Evolutionary conservation across 2,329 filamentous ascomycete species (phyloP), one percentile per base, ranked within the genome.

Genomic region (Exophiala bonariae): DNA sequence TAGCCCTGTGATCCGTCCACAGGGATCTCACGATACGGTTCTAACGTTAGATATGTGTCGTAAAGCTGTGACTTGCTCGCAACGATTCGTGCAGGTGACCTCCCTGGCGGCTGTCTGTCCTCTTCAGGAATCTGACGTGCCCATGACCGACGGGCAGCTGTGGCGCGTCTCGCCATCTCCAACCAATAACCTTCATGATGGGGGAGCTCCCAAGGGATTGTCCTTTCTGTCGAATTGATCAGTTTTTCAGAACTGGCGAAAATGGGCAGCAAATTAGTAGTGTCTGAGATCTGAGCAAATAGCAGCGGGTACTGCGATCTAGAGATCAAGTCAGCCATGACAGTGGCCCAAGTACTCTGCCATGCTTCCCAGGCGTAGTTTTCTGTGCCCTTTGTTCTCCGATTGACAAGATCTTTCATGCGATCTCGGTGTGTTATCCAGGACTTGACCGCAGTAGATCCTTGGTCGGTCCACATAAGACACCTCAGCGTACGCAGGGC

Each of bases 361-460:
- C 92, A 99, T 2, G 92, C 91, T 61, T 89, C 81, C 88, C 91
- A 97, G 4, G 89, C 89, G 65, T 97, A 97, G 56, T 89, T 95
- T 23, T 83, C 81, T 2, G 88, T 90, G 1, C 92, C 92, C 59
- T 88, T 88, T 3, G 90, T 91, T 57, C 86, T 83, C 14, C 87
- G 80, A 61, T 96, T 89, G 13, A 96, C 75, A 42, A 96, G 80
- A 59, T 89, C 86, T 45, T 77, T 78, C 55, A 92, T 83, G 46
- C 85, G 81, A 45, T 83, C 79, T 51, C 85, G 82, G 66, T 97
- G 95, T 30, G 74, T 75, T 48, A 85, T 77, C 92, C 92, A 97
- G 45, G 84, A 81, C 45, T 87, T 82, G 5, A 88, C 86, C 3
- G 91, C 91, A 33, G 83, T 75, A 22, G 87, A 89, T n/a, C 86